Base-by-base conservation (phyloP, 805 yeast genomes). In the Schwanniomyces yamadae region DNA sequence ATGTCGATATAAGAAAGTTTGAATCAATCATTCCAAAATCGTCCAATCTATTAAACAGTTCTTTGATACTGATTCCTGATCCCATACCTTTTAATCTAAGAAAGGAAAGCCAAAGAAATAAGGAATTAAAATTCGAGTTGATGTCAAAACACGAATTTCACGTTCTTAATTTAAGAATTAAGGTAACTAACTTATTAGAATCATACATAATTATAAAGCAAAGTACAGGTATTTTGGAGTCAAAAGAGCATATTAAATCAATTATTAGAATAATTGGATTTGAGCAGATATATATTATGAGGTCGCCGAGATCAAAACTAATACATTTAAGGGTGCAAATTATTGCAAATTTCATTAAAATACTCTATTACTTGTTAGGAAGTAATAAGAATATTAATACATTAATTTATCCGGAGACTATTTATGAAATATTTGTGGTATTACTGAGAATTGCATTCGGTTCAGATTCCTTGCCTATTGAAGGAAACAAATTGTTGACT, bases 361-460 rank as follows among this genome's bases (percentile, higher is more conserved):
- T 73, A 4, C 52, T 75, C 5, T 52, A 56, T 27, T 67, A 66
- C 37, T 44, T 71, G 28, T 63, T 66, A 14, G 58, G 64, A 35
- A 67, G 59, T 20, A 50, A 48, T 22, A 51, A 49, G 14, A 57
- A 57, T 20, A 42, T 64, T 29, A 59, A 55, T 23, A 52, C 54
- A 13, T 52, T 70, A 28, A 59, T 67, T 18, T 63, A 58, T 42
- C 63, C 70, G 4, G 73, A 67, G 36, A 61, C 70, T 1, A 51
- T 68, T 36, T 56, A 60, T 33, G 81, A 76, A 42, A 49, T 79
- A 23, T 61, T 73, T 33, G 75, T 77, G 10, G 64, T 72, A 2
- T 52, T 79, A 13, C 71, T 77, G 66, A 54, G 81, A 38, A 65
- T 78, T 4, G 73, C 82, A 4, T 75, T 75, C 45, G 71, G 75